Evolutionary conservation across 305 asterid genomes (phyloP), one percentile per base, ranked within the genome.

Genomic region (Stenogyne calaminthoides): DNA sequence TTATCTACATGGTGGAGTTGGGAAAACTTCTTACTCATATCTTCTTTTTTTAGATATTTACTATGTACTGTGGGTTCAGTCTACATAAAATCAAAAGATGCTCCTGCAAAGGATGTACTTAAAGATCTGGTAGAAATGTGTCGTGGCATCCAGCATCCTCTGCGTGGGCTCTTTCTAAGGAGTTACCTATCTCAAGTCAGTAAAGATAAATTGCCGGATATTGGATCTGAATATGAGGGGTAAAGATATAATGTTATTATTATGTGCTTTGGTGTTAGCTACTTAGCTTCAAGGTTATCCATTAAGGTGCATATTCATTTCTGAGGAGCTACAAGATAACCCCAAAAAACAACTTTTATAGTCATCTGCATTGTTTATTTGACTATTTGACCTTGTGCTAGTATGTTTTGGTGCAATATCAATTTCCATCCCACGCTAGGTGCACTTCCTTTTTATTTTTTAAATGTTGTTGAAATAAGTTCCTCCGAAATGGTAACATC

Each of bases 51-150:
- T 72, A 92, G 99, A 86, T 95, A 95, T 80, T 86, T 95, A 81
- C 94, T 95, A 36, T 95, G 99, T 74, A 92, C 99, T 12, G 98
- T 90, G 75, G 99, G 98, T 37, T 92, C 96, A 16, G 98, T 95
- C 69, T 95, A 95, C 81, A 88, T 92, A 74, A 90, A 88, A 77
- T 88, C 98, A 25, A 95, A 95, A 85, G 99, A 95, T 83, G 99
- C 99, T 78, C 98, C 99, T 3, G 95, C 97, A 11, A 95, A 92
- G 86, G 96, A 90, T 83, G 86, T 95, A 58, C 97, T 95, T 36
- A 95, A 95, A 86, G 99, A 95, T 84, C 96, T 95, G 70, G 98
- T 92, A 46, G 99, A 95, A 88, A 95, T 95, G 99, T 92, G 99
- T 67, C 99, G 96, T 14, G 92, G 96, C 58, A 80, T 92, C 67